Evolutionary conservation across 2,329 filamentous ascomycete species (phyloP).

Genomic region (Fusarium buharicum): DNA sequence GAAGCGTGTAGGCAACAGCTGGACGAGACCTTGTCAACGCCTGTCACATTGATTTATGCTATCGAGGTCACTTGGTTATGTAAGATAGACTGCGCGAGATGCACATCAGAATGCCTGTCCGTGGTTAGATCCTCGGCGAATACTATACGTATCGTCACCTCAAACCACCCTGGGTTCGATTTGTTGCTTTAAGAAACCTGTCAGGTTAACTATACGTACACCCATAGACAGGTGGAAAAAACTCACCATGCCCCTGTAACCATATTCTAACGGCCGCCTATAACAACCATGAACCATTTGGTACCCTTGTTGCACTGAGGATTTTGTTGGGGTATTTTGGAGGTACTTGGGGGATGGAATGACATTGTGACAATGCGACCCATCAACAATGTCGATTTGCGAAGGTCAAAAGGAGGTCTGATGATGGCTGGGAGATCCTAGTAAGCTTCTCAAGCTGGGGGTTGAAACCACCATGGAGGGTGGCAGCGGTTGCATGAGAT

Average conservation of each 20-base stretch:
- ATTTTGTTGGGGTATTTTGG: conserved; percentile 2
- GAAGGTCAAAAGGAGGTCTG: conserved; percentile 36
- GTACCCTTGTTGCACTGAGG: conserved; percentile 8
- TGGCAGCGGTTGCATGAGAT: conserved; percentile 40
- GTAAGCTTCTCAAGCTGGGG: conserved; percentile 2
- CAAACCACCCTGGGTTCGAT: conserved; percentile 8
- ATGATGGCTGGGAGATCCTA: conserved; percentile 17
- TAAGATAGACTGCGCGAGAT: conserved; percentile 15
- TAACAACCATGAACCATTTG: conserved; percentile 5
- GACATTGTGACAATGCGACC: conserved; percentile 12
- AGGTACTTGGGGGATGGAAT: conserved; percentile 9
- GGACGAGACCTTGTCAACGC: conserved; percentile 11
- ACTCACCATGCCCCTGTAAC: background rate
- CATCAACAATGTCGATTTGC: conserved; percentile 38
- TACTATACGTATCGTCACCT: conserved; percentile 29
- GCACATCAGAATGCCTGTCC: conserved; percentile 12
- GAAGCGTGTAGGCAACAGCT: conserved; percentile 5
- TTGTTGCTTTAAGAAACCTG: background rate
- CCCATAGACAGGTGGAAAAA: background rate
- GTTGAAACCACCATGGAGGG: conserved; percentile 18
- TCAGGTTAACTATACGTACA: conserved; percentile 1
- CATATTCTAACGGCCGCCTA: background rate
- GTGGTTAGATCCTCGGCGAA: conserved; percentile 30
- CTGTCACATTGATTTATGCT: conserved; percentile 8
- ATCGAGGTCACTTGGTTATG: conserved; percentile 8